These are phyloP conservation scores for Termitomyces sp. DNA, from an alignment of 768 basidiomycete genomes.

Conservation along the genomic window DNA sequence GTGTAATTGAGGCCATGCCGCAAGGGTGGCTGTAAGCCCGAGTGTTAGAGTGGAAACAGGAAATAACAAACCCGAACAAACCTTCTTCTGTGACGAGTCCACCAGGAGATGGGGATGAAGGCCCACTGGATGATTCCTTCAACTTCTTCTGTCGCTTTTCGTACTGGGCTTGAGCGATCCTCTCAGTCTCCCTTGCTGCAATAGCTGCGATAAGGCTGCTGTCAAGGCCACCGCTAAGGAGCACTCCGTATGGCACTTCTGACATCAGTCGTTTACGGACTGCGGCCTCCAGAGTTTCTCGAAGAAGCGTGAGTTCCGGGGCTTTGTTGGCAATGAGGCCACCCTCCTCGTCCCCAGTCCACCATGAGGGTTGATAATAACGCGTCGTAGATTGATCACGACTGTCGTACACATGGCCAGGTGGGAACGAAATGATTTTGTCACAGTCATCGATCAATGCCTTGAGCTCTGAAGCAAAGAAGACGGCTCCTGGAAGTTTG, in stretches of 20 bases:
- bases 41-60: background rate
- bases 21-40: slow-evolving; percentile 57
- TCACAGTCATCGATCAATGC: slow-evolving; percentile 90
- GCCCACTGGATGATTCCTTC: slow-evolving; percentile 52
- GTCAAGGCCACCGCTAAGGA: slow-evolving; percentile 93
- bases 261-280: slow-evolving; percentile 96
- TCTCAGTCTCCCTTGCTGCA: slow-evolving; percentile 93
- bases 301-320: slow-evolving; percentile 66
- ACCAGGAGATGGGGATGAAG: slow-evolving; percentile 44
- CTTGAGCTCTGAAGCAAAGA: slow-evolving; percentile 96
- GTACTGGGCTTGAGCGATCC: slow-evolving; percentile 76
- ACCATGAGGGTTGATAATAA: slow-evolving; percentile 91
- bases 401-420: slow-evolving; percentile 96
- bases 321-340: slow-evolving; percentile 56
- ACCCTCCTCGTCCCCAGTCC: slow-evolving; percentile 74
- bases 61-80: slow-evolving; percentile 24
- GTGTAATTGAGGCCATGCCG: slow-evolving; percentile 93
- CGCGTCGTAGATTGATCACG: slow-evolving; percentile 70
- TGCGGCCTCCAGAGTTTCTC: slow-evolving; percentile 84
- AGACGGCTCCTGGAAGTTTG: slow-evolving; percentile 75
- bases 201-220: slow-evolving; percentile 95
- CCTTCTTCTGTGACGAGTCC: slow-evolving; percentile 52
- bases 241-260: slow-evolving; percentile 96
- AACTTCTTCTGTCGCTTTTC: slow-evolving; percentile 65
- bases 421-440: slow-evolving; percentile 92